Percentiles rank a stretch among this genome's conserved stretches.
phyloP scores from a whole-genome alignment of 306 rosid species.

The Ormosia emarginata region DNA sequence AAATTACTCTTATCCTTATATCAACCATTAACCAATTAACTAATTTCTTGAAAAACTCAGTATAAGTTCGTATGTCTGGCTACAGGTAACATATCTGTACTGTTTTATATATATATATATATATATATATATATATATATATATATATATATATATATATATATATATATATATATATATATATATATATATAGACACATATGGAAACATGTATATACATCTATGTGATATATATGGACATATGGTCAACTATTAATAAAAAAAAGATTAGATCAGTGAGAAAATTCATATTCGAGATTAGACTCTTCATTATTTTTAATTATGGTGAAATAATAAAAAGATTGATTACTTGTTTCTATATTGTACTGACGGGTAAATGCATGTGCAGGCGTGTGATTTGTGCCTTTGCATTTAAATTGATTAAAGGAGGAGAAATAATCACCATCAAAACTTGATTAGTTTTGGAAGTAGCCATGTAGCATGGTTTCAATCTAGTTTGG shows the following conservation, averaged over 20 bases:
- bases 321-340: constrained; percentile 12
- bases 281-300: constrained; percentile 13
- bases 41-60: too few species aligned
- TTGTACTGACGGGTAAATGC: neutral
- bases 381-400: constrained; percentile 15
- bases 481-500: too few species aligned
- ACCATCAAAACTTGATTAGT: too few species aligned
- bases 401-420: neutral
- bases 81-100: neutral
- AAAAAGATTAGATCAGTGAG: neutral
- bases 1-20: neutral
- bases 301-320: neutral
- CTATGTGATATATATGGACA: neutral
- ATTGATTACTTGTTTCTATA: neutral
- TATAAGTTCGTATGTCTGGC: neutral
- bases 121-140: too few species aligned
- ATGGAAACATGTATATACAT: neutral
- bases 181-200: neutral
- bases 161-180: too few species aligned
- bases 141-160: too few species aligned
- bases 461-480: too few species aligned
- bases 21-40: too few species aligned
- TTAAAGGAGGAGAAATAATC: too few species aligned
- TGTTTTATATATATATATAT: too few species aligned
- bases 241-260: neutral